Evolutionary conservation across 352 stramenopile species (phyloP).

Genomic region (Hyaloperonospora brassicae): DNA sequence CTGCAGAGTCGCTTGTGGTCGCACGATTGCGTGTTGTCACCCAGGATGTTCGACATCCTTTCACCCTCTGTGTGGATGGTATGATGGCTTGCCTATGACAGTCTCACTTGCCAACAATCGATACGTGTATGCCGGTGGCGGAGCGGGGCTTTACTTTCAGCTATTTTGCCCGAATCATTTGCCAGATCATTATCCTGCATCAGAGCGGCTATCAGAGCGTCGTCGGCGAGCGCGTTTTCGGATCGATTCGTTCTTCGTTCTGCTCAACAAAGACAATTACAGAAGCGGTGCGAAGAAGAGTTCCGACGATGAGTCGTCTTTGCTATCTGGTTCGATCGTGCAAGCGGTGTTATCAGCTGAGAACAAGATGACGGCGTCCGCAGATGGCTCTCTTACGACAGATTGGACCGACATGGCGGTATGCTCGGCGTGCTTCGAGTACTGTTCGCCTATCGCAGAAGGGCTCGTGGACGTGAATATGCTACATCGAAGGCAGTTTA

Average conservation of each 20-base stretch:
- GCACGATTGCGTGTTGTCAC: slow-evolving; percentile 62
- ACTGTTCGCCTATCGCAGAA: slow-evolving; percentile 40
- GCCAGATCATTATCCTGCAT: slow-evolving; percentile 33
- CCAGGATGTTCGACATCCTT: slow-evolving; percentile 52
- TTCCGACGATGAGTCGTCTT: slow-evolving; percentile 24
- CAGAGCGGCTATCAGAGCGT: slow-evolving; percentile 36
- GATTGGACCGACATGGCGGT: slow-evolving; percentile 66
- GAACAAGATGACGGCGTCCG: slow-evolving; percentile 18
- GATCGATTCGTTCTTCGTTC: slow-evolving; percentile 67
- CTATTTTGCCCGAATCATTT: slow-evolving; percentile 59
- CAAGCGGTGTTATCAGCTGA: slow-evolving; percentile 42
- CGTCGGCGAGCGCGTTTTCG: slow-evolving; percentile 52
- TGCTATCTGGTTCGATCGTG: slow-evolving; percentile 43
- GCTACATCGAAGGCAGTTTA: slow-evolving; percentile 67
- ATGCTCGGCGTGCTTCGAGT: slow-evolving; percentile 75
- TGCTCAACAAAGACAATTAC: slow-evolving; percentile 49
- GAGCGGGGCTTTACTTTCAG: slow-evolving; percentile 59
- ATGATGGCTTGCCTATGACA: slow-evolving; percentile 68
- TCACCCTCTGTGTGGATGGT: slow-evolving; percentile 84
- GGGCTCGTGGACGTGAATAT: slow-evolving; percentile 38
- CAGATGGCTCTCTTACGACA: slow-evolving; percentile 17
- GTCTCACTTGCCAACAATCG: slow-evolving; percentile 37
- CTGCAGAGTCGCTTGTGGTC: slow-evolving; percentile 68
- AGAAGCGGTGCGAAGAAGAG: slow-evolving; percentile 12
- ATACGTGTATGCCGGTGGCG: slow-evolving; percentile 67